phyloP scores from a whole-genome alignment of 768 basidiomycete genomes.

The Pleurotus ostreatus region DNA sequence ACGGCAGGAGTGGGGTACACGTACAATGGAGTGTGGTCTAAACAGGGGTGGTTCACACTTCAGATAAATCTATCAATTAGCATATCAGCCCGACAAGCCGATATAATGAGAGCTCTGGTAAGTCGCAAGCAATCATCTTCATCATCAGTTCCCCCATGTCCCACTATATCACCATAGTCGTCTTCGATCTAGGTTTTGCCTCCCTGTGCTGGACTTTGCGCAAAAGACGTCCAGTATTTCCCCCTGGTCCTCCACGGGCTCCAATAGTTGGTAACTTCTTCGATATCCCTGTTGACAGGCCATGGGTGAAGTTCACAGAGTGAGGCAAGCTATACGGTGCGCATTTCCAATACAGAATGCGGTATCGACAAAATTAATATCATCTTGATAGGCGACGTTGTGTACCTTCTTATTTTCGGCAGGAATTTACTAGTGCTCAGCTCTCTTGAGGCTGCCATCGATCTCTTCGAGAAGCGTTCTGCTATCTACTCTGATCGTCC shows the following conservation, averaged over 20 bases:
- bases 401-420: slow-evolving; percentile 32
- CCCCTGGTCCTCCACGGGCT: not conserved
- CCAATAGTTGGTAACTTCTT: not conserved
- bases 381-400: slow-evolving; percentile 15
- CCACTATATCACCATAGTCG: not conserved
- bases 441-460: slow-evolving; percentile 30
- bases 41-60: no score
- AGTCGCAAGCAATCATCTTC: no score
- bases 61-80: no score
- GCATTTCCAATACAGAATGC: not conserved
- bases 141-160: not conserved
- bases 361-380: not conserved
- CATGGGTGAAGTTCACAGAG: not conserved
- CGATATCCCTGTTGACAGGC: not conserved
- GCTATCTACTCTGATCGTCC: slow-evolving; percentile 43
- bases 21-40: no score
- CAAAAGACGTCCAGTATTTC: not conserved
- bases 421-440: slow-evolving; percentile 35
- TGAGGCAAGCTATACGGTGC: not conserved
- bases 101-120: no score
- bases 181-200: not conserved
- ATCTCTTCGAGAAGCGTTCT: slow-evolving; percentile 43
- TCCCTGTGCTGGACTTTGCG: not conserved
- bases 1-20: no score
- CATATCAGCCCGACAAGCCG: no score